Conservation (phyloP, 331 rosid species). For the Malus hybrid region DNA sequence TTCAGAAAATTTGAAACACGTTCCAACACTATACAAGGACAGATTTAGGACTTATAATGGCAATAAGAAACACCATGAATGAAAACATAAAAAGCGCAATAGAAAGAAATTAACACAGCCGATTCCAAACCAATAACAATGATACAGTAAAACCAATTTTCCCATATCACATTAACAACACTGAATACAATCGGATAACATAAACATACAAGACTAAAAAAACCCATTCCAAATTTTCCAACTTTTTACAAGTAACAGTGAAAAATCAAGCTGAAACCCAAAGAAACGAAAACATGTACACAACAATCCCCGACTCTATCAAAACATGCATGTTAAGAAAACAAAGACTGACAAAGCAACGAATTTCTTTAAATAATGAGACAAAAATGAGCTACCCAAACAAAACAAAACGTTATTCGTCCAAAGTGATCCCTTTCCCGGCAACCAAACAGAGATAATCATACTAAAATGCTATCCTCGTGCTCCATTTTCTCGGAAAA, state of each 20-base stretch:
- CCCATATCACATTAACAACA: not conserved
- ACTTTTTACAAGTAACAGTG: not conserved
- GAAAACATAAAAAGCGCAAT: not conserved
- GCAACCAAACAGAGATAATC: not conserved
- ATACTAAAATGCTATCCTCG: not conserved
- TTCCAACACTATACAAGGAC: too few species aligned
- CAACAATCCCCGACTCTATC: not conserved
- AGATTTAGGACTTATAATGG: not conserved
- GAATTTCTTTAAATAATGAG: not conserved
- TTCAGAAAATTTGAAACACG: not conserved
- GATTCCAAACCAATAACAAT: not conserved
- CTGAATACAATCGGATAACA: not conserved
- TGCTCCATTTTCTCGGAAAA: not conserved
- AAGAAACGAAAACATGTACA: not conserved
- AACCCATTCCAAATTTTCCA: not conserved
- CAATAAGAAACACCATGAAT: not conserved
- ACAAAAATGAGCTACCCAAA: not conserved
- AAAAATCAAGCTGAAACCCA: not conserved
- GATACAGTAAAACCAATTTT: too few species aligned
- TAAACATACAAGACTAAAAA: not conserved
- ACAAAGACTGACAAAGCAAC: not conserved
- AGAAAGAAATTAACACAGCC: not conserved
- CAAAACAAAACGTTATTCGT: not conserved
- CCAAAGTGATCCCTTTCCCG: not conserved
- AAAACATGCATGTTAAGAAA: not conserved